Evolutionary conservation across 2,329 filamentous ascomycete species (phyloP), one percentile per base, ranked within the genome.

Genomic region (Leptodontidium sp.): DNA sequence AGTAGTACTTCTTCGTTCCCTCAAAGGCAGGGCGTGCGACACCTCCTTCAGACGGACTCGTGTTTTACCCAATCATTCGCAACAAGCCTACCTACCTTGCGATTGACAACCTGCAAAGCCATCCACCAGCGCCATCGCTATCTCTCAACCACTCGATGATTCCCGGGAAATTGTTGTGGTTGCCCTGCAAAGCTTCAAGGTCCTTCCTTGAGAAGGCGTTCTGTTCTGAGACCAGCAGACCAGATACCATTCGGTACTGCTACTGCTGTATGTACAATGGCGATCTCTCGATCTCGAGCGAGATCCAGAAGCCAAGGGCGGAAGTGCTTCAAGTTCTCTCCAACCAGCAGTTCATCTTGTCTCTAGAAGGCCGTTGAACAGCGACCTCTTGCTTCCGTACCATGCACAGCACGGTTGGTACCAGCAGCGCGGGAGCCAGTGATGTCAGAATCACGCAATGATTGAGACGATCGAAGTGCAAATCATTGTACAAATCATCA

Each of bases 341-440:
- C 40, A 49, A 12, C 29, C 59, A 15, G 21, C 59, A 15, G 21
- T 49, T 64, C 61, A 52, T 64, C 45, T 26, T 38, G 32, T 52
- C 29, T 38, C 14, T 40, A 17, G 15, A 26, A 21, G 35, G 47
- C 61, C 32, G 61, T 32, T 40, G 55, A 4, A 3, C 29, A 32
- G 3, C 29, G 29, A 26, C 43, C 55, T 43, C 35, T 17, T 40
- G 55, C 1, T 12, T 38, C 5, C 24, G 17, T 17, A 57, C 53
- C 24, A 15, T 21, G 21, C 21, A 21, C 29, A 32, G 29, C 29
- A 32, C 29, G 3, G 29, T 32, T 32, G 29, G 29, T 32, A 32
- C 29, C 29, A 32, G 29, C 29, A 32, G 3, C 4, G 29, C 29
- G 29, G 29, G 29, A 32, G 29, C 29, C 29, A 32, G 29, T 32